phyloP scores from a whole-genome alignment of 1,284 basidiomycete genomes.

The Ustilago cynodontis region DNA sequence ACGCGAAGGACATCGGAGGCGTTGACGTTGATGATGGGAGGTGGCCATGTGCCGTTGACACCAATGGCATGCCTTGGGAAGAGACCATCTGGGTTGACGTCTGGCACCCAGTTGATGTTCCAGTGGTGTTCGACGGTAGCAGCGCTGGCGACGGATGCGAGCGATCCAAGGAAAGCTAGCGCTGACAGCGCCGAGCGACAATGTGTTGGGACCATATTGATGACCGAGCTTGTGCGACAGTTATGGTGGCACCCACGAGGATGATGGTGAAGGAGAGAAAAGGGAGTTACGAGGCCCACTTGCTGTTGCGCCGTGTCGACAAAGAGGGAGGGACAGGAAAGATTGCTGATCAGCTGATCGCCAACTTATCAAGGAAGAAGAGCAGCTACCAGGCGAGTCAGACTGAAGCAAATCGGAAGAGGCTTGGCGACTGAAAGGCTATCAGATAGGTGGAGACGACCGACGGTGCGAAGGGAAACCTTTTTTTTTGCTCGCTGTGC shows the following conservation, averaged over 20 bases:
- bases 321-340: background rate
- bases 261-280: constrained; percentile 1
- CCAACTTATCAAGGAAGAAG: constrained; percentile 8
- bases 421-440: background rate
- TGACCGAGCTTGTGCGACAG: background rate
- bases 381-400: background rate
- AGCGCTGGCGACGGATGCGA: constrained; percentile 35
- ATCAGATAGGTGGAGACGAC: constrained; percentile 15
- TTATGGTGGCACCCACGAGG: background rate
- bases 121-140: constrained; percentile 72
- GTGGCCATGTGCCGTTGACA: constrained; percentile 63
- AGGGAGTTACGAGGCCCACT: background rate
- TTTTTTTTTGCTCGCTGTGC: background rate
- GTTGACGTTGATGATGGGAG: constrained; percentile 65
- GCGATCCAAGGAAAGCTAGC: constrained; percentile 28
- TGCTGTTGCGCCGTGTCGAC: background rate
- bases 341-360: background rate
- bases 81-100: constrained; percentile 65
- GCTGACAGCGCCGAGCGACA: constrained; percentile 19
- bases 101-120: constrained; percentile 76
- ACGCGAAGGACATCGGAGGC: constrained; percentile 63
- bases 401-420: background rate
- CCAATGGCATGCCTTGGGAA: constrained; percentile 57
- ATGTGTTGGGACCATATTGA: constrained; percentile 26
- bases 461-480: constrained; percentile 1